Evolutionary conservation across 495 filamentous ascomycete species (phyloP).

Genomic region (Penicillium nucicola): DNA sequence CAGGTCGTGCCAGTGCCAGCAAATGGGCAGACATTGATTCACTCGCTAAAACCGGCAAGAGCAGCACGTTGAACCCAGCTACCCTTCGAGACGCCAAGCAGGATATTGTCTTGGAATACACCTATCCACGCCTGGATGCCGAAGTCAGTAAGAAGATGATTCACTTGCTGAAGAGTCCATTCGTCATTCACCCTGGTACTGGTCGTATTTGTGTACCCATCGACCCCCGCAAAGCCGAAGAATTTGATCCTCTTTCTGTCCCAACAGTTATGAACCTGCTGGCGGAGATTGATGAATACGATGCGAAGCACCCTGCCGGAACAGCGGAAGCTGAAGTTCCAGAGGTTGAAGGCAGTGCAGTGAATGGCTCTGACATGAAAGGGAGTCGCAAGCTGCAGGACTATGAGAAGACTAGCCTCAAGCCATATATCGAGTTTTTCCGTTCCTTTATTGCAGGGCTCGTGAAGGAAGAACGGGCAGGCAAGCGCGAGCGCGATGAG

Average conservation of each 20-base stretch:
- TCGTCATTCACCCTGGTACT: slow-evolving; percentile 93
- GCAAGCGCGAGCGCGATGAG: slow-evolving; percentile 67
- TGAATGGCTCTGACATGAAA: slow-evolving; percentile 33
- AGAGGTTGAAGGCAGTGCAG: slow-evolving; percentile 38
- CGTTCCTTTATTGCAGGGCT: slow-evolving; percentile 72
- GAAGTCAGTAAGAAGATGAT: slow-evolving; percentile 97
- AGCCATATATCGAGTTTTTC: slow-evolving; percentile 89
- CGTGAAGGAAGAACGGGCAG: slow-evolving; percentile 75
- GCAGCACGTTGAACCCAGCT: slow-evolving; percentile 59
- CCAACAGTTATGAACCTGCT: slow-evolving; percentile 82
- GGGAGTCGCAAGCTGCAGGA: slow-evolving; percentile 61
- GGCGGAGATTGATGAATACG: slow-evolving; percentile 77
- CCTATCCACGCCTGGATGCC: slow-evolving; percentile 94
- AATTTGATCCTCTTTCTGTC: slow-evolving; percentile 82
- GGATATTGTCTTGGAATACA: slow-evolving; percentile 93
- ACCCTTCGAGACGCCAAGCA: slow-evolving; percentile 84
- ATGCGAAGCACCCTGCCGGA: slow-evolving; percentile 35
- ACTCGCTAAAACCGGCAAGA: slow-evolving; percentile 69
- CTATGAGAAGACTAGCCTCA: slow-evolving; percentile 95
- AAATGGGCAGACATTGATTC: slow-evolving; percentile 96
- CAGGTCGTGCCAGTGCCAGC: slow-evolving; percentile 64
- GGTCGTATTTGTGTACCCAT: slow-evolving; percentile 95
- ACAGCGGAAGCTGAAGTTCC: slow-evolving; percentile 28
- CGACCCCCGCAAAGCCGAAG: slow-evolving; percentile 62
- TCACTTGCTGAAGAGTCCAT: slow-evolving; percentile 93